phyloP scores from a whole-genome alignment of 2,329 filamentous ascomycete species.

The Epichloe gansuensis region DNA sequence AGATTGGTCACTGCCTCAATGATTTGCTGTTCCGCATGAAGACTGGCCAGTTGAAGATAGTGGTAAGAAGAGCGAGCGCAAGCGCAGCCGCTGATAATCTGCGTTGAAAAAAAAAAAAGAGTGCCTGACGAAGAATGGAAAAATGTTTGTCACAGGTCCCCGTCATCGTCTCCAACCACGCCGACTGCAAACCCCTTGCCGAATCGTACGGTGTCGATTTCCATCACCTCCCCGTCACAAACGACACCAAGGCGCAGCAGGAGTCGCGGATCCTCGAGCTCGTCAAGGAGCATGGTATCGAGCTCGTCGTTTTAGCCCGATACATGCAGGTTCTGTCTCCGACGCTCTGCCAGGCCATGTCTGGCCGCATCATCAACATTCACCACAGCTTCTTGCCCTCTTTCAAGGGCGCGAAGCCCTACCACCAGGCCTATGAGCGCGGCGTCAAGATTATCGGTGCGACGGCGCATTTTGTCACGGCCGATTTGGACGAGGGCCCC shows the following conservation, averaged over 20 bases:
- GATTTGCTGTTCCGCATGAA: conserved; percentile 70
- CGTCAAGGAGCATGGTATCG: conserved; percentile 54
- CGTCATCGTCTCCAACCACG: conserved; percentile 71
- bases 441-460: conserved; percentile 84
- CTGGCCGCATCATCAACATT: conserved; percentile 82
- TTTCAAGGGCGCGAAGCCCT: conserved; percentile 81
- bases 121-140: neutral
- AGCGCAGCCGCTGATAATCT: too few species aligned
- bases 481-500: conserved; percentile 72
- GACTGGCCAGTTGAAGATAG: conserved; percentile 60
- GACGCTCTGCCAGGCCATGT: conserved; percentile 63
- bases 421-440: conserved; percentile 76
- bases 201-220: conserved; percentile 66
- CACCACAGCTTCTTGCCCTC: conserved; percentile 77
- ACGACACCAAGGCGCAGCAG: conserved; percentile 64
- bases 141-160: conserved; percentile 32
- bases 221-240: conserved; percentile 66
- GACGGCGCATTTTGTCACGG: conserved; percentile 76
- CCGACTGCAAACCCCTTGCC: conserved; percentile 57
- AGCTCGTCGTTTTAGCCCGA: conserved; percentile 67
- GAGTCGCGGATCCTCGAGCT: conserved; percentile 60
- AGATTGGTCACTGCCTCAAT: conserved; percentile 77
- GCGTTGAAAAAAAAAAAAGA: neutral
- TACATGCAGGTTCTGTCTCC: conserved; percentile 83
- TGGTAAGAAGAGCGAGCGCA: conserved; percentile 19